phyloP scores from a whole-genome alignment of 2,329 filamentous ascomycete genomes.

The Dactylellina drechsleri region DNA sequence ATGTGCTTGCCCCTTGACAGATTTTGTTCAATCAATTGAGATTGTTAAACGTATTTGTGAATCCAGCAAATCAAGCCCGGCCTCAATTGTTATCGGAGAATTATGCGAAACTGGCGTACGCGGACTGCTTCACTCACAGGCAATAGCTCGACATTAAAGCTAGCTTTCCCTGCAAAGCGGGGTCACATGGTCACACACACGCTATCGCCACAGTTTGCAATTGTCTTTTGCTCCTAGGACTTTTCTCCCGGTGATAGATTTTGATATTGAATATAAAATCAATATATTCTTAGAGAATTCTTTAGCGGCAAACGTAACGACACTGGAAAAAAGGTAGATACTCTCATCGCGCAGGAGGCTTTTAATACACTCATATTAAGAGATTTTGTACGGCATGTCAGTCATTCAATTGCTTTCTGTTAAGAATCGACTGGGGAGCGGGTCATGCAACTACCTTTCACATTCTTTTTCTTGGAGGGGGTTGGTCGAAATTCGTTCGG shows the following conservation, averaged over 20 bases:
- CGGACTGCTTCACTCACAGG: conserved; percentile 21
- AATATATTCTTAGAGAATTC: conserved; percentile 5
- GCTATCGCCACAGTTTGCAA: background rate
- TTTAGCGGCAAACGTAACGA: conserved; percentile 21
- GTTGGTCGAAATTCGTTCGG: conserved; percentile 33
- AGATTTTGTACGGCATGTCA: conserved; percentile 22
- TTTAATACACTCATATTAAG: conserved; percentile 49
- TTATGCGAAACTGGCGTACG: conserved; percentile 44
- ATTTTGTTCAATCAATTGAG: background rate
- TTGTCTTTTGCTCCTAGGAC: background rate
- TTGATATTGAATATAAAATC: too few species aligned
- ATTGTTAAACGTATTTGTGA: conserved; percentile 1
- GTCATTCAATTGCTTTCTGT: background rate
- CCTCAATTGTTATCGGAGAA: conserved; percentile 37
- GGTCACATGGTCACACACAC: conserved; percentile 49
- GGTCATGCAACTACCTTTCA: conserved; percentile 40
- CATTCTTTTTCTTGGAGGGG: conserved; percentile 12
- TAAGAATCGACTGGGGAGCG: conserved; percentile 22
- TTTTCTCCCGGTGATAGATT: conserved; percentile 19
- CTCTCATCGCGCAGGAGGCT: conserved; percentile 16
- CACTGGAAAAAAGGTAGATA: background rate
- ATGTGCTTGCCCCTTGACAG: too few species aligned
- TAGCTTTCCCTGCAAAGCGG: conserved; percentile 24
- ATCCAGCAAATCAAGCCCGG: conserved; percentile 6
- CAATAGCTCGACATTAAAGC: conserved; percentile 22